Evolutionary conservation across 2,329 filamentous ascomycete species (phyloP).

Genomic region (Calonectria pseudoreteaudii): DNA sequence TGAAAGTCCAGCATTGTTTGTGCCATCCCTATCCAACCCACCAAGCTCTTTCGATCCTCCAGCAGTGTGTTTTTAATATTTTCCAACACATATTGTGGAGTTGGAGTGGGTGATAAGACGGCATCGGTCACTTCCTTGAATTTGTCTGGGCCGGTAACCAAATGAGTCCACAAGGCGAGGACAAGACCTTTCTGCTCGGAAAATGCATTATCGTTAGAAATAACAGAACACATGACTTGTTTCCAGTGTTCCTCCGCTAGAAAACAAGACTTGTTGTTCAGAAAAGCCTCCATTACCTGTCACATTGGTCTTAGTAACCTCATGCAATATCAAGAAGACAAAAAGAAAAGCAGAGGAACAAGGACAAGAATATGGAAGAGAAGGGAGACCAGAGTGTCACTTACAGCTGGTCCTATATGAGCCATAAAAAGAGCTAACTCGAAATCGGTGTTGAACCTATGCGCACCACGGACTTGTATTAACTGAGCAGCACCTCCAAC

Average conservation of each 20-base stretch:
- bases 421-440: slow-evolving; percentile 23
- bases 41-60: not conserved
- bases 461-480: slow-evolving; percentile 16
- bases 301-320: not conserved
- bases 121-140: slow-evolving; percentile 15
- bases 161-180: slow-evolving; percentile 12
- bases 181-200: slow-evolving; percentile 7
- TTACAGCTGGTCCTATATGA: slow-evolving; percentile 24
- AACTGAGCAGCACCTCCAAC: slow-evolving; percentile 21
- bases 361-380: too few species aligned
- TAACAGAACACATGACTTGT: slow-evolving; percentile 13
- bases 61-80: not conserved
- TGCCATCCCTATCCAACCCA: slow-evolving; percentile 4
- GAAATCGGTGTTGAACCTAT: slow-evolving; percentile 19
- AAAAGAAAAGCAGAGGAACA: too few species aligned
- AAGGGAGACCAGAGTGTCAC: not conserved
- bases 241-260: slow-evolving; percentile 16
- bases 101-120: not conserved
- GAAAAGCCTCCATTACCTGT: slow-evolving; percentile 25
- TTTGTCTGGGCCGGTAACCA: slow-evolving; percentile 13
- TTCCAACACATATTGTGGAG: not conserved
- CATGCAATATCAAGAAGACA: not conserved
- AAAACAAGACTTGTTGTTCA: slow-evolving; percentile 25
- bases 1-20: not conserved
- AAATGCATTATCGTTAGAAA: slow-evolving; percentile 14